Base-by-base conservation (phyloP, 2,329 filamentous ascomycete genomes). In the Periconia digitata region DNA sequence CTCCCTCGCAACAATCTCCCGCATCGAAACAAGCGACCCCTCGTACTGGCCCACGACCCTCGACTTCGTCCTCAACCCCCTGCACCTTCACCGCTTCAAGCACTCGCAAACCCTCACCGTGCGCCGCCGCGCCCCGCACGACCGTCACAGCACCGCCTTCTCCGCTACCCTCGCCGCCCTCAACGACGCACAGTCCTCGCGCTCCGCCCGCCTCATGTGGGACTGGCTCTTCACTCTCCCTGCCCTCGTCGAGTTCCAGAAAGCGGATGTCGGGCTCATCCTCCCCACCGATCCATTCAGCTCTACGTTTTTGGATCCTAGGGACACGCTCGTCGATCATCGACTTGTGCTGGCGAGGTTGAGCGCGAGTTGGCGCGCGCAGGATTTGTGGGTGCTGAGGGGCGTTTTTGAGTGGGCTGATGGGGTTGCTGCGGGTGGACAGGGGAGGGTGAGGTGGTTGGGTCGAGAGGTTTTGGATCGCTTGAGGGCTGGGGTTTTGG, bases 31-130 rank as follows among this genome's bases (percentile, higher is more conserved):
- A 2, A 78, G 78, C 5, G 79, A 84, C 1, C 79, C 84, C 3
- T 77, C 84, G 4, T 92, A 90, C 74, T 96, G 92, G 92, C 86
- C 89, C 36, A 79, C 95, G 2, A 84, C 85, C 6, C 77, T 96
- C 3, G 85, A 94, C 64, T 90, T 96, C 54, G 75, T 74, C 3
- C 74, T 78, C 42, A 84, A 87, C 47, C 76, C 85, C 0, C 70
- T 76, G 0, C 81, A 94, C 41, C 75, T 82, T 4, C 71, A 79
- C 0, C 82, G 85, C 3, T 90, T 96, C 73, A 75, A 74, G 10
- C 76, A 78, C 17, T 85, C 85, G 21, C 90, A 95, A 59, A 88
- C 83, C 1, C 75, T 96, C 36, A 85, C 85, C 61, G 83, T 96
- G 4, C 83, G 87, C 16, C 80, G 87, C 15, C 83, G 90, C n/a